Evolutionary conservation across 345 rosid genomes (phyloP).

Genomic region (Gossypium stocksii): DNA sequence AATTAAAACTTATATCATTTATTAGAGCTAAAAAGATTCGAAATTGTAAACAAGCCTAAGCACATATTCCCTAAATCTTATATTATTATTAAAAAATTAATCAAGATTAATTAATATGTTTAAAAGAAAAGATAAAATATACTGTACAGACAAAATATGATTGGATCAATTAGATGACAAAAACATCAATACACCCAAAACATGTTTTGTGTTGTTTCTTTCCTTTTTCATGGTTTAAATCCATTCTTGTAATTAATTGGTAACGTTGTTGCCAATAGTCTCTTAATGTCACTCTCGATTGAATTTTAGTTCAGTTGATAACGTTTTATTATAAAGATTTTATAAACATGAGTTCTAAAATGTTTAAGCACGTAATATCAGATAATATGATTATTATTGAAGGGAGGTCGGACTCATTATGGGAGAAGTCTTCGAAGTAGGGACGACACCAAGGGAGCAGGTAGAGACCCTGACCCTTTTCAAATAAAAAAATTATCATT

Average conservation of each 20-base stretch:
- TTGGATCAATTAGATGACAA: conserved; percentile 19
- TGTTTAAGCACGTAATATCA: no score
- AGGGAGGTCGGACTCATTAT: fast-evolving
- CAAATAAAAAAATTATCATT: no score
- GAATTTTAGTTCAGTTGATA: no score
- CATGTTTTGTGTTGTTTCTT: not conserved
- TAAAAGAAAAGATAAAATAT: conserved; percentile 26
- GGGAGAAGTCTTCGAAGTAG: no score
- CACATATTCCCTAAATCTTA: conserved; percentile 46
- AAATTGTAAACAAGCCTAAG: conserved; percentile 15
- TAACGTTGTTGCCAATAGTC: not conserved
- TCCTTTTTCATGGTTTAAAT: not conserved
- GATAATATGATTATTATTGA: no score
- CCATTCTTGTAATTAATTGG: not conserved
- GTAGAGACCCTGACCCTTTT: no score
- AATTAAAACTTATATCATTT: not conserved
- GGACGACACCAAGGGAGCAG: no score
- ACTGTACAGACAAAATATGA: conserved; percentile 42
- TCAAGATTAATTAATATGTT: conserved; percentile 23
- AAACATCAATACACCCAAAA: not conserved
- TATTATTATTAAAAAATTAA: conserved; percentile 11
- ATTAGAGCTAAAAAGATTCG: conserved; percentile 9
- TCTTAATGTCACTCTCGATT: fast-evolving
- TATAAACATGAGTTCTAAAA: no score
- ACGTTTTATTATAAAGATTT: no score